Evolutionary conservation across 345 rosid species (phyloP).

Genomic region (Syzygium aromaticum): DNA sequence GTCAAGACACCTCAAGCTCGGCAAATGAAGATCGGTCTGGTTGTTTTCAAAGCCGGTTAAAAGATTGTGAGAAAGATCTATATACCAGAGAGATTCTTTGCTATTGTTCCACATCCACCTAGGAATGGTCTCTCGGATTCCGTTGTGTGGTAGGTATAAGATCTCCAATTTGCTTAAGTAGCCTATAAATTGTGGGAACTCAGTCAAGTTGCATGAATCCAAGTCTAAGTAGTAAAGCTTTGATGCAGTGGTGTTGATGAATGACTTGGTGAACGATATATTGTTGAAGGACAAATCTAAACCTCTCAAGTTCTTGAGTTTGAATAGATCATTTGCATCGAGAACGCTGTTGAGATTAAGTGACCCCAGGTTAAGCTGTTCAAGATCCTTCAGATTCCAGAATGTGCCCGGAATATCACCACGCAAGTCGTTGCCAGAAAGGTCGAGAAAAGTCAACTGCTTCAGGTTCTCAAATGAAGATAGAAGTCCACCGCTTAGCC

Average conservation of each 20-base stretch:
- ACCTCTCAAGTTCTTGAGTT: background rate
- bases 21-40: background rate
- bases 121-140: background rate
- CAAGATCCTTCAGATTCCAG: background rate
- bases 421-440: no score
- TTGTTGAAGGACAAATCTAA: background rate
- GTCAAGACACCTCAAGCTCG: background rate
- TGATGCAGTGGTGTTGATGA: rapidly evolving
- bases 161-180: background rate
- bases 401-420: background rate
- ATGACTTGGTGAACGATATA: background rate
- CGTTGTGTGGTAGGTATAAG: background rate
- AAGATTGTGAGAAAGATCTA: background rate
- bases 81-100: background rate
- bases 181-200: background rate
- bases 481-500: no score
- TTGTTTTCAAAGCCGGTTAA: background rate
- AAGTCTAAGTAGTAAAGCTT: background rate
- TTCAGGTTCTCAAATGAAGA: no score
- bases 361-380: rapidly evolving
- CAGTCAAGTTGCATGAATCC: background rate
- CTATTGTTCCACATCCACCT: background rate
- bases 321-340: background rate
- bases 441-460: no score
- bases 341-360: background rate